Evolutionary conservation across 169 alveolate species (phyloP).

Genomic region (Plasmodium cynomolgi): DNA sequence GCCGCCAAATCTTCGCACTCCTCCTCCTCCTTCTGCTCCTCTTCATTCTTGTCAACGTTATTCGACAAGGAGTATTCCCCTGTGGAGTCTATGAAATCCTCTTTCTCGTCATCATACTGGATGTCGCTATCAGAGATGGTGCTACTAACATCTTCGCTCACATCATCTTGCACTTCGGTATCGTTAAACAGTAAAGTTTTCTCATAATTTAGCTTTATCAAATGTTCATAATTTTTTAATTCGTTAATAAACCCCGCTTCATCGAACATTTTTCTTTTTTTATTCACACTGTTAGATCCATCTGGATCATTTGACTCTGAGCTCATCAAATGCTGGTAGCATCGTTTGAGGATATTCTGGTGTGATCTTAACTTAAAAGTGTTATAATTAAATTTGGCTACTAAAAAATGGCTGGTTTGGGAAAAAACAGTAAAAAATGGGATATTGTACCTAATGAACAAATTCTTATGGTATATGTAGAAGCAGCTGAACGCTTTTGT

Average conservation of each 20-base stretch:
- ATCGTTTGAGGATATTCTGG: slow-evolving; percentile 52
- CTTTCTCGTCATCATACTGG: slow-evolving; percentile 22
- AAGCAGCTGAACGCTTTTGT: slow-evolving; percentile 71
- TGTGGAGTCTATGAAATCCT: slow-evolving; percentile 12
- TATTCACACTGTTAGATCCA: slow-evolving; percentile 2
- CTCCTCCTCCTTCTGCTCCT: not conserved
- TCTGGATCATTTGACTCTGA: not conserved
- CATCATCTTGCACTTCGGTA: slow-evolving; percentile 36
- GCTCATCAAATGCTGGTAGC: slow-evolving; percentile 47
- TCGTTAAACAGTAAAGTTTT: slow-evolving; percentile 63
- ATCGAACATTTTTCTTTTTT: slow-evolving; percentile 64
- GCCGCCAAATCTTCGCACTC: slow-evolving; percentile 9
- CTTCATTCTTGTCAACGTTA: slow-evolving; percentile 29
- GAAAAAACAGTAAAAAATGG: slow-evolving; percentile 72
- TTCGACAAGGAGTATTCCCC: slow-evolving; percentile 10
- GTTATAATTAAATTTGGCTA: slow-evolving; percentile 69
- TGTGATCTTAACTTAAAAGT: slow-evolving; percentile 60
- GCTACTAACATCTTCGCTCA: slow-evolving; percentile 48
- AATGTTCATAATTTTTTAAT: slow-evolving; percentile 33
- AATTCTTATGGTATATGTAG: slow-evolving; percentile 71
- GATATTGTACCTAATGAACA: slow-evolving; percentile 59
- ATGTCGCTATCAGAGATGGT: slow-evolving; percentile 50
- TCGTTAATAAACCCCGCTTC: slow-evolving; percentile 12
- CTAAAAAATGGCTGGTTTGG: slow-evolving; percentile 74
- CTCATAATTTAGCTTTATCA: slow-evolving; percentile 63